These are phyloP conservation scores for Dryadomyces quercus-mongolicae DNA, from an alignment of 2,329 filamentous ascomycete species.

Conservation along the genomic window DNA sequence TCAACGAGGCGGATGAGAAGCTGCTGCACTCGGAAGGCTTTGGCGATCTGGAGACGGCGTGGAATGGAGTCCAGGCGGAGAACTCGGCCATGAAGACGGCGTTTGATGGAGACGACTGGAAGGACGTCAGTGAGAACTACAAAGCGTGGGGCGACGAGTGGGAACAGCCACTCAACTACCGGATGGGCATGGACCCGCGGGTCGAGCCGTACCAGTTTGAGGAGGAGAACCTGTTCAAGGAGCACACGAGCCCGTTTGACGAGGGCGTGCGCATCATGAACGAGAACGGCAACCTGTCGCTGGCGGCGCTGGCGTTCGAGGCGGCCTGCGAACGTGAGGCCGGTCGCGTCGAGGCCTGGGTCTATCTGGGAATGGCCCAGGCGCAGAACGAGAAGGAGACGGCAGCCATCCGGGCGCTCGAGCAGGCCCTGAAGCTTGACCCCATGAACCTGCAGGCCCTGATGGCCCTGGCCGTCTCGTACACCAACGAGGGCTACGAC, in stretches of 20 bases:
- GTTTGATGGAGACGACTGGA: slow-evolving; percentile 55
- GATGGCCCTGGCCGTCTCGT: slow-evolving; percentile 92
- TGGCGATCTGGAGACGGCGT: slow-evolving; percentile 83
- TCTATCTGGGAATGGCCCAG: slow-evolving; percentile 79
- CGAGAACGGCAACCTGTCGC: slow-evolving; percentile 83
- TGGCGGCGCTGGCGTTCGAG: slow-evolving; percentile 91
- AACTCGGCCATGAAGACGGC: slow-evolving; percentile 58
- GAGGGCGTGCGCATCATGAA: slow-evolving; percentile 89
- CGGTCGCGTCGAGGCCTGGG: slow-evolving; percentile 85
- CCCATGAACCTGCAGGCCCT: slow-evolving; percentile 77
- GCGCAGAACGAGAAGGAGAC: slow-evolving; percentile 98
- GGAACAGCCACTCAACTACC: slow-evolving; percentile 47
- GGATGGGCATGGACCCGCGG: slow-evolving; percentile 57
- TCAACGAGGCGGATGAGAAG: slow-evolving; percentile 69
- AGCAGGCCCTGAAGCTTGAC: slow-evolving; percentile 81
- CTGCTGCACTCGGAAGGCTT: slow-evolving; percentile 58
- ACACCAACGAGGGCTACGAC: slow-evolving; percentile 98
- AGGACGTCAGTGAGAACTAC: slow-evolving; percentile 10
- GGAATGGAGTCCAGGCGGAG: slow-evolving; percentile 71
- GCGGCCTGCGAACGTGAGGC: slow-evolving; percentile 86
- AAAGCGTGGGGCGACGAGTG: slow-evolving; percentile 47
- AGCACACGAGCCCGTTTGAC: slow-evolving; percentile 74
- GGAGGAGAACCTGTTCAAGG: slow-evolving; percentile 79
- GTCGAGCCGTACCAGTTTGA: slow-evolving; percentile 92
- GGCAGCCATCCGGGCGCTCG: slow-evolving; percentile 84